A percentile compares a stretch with the other conserved stretches of the same genome.
Evolutionary conservation across 805 yeast genomes (phyloP).

Genomic region (Zygosaccharomyces kombuchaensis): DNA sequence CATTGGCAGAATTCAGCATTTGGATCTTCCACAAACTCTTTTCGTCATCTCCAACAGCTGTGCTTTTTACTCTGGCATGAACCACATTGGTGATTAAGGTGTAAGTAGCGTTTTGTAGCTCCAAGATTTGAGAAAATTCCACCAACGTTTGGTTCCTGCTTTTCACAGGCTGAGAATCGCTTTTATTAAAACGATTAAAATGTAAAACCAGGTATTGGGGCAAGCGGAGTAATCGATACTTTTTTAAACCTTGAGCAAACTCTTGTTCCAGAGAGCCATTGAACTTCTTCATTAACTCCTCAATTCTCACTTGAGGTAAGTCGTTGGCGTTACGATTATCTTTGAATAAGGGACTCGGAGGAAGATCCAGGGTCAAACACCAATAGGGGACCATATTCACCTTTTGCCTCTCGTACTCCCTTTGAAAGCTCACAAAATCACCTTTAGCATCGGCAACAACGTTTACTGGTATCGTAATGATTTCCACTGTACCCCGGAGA

Average conservation of each 20-base stretch:
- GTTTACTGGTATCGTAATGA: conserved; percentile 30
- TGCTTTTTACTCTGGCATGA: conserved; percentile 26
- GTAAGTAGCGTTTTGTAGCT: conserved; percentile 37
- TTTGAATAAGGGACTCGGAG: conserved; percentile 52
- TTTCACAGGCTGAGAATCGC: conserved; percentile 33
- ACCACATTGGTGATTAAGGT: conserved; percentile 48
- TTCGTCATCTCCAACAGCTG: conserved; percentile 30
- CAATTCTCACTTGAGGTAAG: conserved; percentile 50
- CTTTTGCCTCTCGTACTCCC: conserved; percentile 15
- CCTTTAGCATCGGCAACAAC: conserved; percentile 25
- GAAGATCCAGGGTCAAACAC: conserved; percentile 52
- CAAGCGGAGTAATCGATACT: conserved; percentile 38
- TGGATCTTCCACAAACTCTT: conserved; percentile 48
- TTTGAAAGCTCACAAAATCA: conserved; percentile 19
- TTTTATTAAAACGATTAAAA: conserved; percentile 48
- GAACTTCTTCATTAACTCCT: conserved; percentile 43
- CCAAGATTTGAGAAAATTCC: conserved; percentile 44
- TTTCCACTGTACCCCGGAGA: conserved; percentile 52
- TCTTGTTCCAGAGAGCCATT: conserved; percentile 33
- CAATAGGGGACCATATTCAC: conserved; percentile 24
- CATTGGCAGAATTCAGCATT: conserved; percentile 37
- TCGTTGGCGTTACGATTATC: conserved; percentile 43
- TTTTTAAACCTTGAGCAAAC: conserved; percentile 35
- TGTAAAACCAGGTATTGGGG: conserved; percentile 57
- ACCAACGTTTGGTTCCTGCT: conserved; percentile 59